Base-by-base conservation (phyloP, 768 basidiomycete species). In the Pleurotus tuoliensis region DNA sequence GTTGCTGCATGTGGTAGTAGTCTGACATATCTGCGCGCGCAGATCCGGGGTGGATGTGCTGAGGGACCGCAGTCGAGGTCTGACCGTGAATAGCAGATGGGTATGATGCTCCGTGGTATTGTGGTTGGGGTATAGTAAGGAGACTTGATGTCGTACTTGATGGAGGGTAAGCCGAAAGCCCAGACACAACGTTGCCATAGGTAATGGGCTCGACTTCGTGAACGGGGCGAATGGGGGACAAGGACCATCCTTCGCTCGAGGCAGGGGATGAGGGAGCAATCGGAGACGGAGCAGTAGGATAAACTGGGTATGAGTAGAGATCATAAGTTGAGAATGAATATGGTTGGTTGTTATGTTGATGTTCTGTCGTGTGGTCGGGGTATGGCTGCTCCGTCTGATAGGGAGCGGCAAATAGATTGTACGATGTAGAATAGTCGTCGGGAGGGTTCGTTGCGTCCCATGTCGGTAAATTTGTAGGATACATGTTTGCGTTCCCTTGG, bases 181-280 rank as follows among this genome's bases (percentile, higher is more conserved):
- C 9, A 9, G 51, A 38, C 20, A 41, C 51, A 39, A 12, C 51
- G 48, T 34, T 38, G 15, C 22, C 13, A 39, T 53, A 12, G 49
- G 16, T n/a, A n/a, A 51, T 22, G 27, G 48, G 48, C 48, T 39
- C 51, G n/a, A 53, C 51, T 53, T 53, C 51, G 11, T n/a, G n/a
- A 18, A 22, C 12, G 15, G 6, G 37, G 25, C 51, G n/a, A n/a
- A 20, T 22, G 9, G 51, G 51, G 25, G 51, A 53, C 18, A 53
- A 16, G 18, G 51, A 24, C 51, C 51, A 53, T 18, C 51, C 51
- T 9, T 41, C 51, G n/a, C 51, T 53, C n/a, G 51, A 53, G 39
- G 51, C 51, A 5, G 51, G 51, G 38, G 51, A 53, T 8, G 51
- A 38, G 13, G 51, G 34, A 9, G 51, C 39, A 27, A 53, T 53